Conservation (phyloP, 1,139 yeast genomes). For the Saccharomyces hybrid region DNA sequence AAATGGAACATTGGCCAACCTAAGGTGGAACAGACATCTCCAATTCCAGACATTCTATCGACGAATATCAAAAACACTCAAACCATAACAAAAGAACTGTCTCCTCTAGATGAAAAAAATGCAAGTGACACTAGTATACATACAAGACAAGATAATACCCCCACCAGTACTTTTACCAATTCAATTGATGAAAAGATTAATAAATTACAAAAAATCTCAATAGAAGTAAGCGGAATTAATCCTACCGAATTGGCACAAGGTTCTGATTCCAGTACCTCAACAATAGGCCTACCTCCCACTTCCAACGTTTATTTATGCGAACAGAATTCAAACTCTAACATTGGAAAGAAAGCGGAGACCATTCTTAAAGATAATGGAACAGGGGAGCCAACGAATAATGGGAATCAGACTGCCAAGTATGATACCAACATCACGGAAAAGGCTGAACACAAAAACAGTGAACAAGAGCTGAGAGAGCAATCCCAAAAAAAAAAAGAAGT, state of each 20-base stretch:
- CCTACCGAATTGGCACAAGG: not conserved
- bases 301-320: too few relatives aligned
- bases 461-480: too few relatives aligned
- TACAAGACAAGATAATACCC: not conserved
- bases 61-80: not conserved
- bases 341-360: too few relatives aligned
- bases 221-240: not conserved
- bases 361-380: too few relatives aligned
- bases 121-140: not conserved
- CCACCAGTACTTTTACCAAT: not conserved
- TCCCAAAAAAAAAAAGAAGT: too few relatives aligned
- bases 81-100: not conserved
- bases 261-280: not conserved
- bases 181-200: not conserved
- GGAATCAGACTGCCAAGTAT: too few relatives aligned
- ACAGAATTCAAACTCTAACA: too few relatives aligned
- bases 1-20: conserved; percentile 7
- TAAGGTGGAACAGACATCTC: not conserved
- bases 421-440: too few relatives aligned
- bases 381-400: too few relatives aligned
- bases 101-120: not conserved
- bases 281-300: not conserved
- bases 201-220: not conserved
- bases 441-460: too few relatives aligned
- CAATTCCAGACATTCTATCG: not conserved